Conservation (phyloP, 78 protist genomes). For the Dictyostelium discoideum region DNA sequence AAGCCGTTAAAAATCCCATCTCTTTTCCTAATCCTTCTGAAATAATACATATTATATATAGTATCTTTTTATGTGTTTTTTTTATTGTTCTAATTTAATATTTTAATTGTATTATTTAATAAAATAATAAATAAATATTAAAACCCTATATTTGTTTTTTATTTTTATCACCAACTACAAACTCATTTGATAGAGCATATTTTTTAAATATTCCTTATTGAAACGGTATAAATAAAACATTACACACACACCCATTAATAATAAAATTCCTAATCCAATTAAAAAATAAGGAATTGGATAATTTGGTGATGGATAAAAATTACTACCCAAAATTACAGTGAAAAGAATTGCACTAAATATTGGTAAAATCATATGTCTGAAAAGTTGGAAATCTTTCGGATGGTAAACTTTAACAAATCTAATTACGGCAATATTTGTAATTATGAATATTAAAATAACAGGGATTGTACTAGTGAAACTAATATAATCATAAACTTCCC, state of each 20-base stretch:
- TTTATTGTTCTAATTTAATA: no score
- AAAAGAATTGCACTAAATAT: background rate
- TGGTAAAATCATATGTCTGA: constrained; percentile 27
- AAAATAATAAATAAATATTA: no score
- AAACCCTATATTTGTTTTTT: no score
- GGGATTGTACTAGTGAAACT: constrained; percentile 38
- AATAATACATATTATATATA: no score
- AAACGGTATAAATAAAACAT: background rate
- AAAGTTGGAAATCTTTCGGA: background rate
- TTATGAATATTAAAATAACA: constrained; percentile 19
- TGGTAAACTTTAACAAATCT: constrained; percentile 23
- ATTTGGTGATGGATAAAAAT: constrained; percentile 39
- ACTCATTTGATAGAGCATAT: no score
- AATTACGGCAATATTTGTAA: constrained; percentile 32
- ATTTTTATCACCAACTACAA: no score
- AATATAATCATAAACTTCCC: constrained; percentile 42
- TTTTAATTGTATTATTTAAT: no score
- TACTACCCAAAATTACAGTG: background rate
- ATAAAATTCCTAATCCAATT: background rate
- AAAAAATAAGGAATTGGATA: constrained; percentile 12
- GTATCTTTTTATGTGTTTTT: no score
- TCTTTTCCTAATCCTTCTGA: no score
- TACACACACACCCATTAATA: background rate
- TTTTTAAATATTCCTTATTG: background rate
- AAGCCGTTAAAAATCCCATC: no score